Conservation (phyloP, 495 filamentous ascomycete genomes). For the Annulohypoxylon moriforme region DNA sequence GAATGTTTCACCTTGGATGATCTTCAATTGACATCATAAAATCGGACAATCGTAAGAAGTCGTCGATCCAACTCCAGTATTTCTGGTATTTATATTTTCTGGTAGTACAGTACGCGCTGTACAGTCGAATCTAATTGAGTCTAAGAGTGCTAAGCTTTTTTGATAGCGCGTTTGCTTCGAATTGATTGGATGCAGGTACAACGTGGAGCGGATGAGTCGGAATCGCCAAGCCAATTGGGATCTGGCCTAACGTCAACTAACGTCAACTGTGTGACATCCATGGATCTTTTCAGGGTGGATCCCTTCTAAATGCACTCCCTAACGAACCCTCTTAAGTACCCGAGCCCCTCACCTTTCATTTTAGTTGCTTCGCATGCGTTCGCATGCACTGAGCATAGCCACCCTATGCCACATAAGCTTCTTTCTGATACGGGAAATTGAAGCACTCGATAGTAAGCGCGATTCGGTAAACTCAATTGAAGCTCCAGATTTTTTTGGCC, state of each 20-base stretch:
- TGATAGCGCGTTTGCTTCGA: slow-evolving; percentile 14
- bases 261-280: slow-evolving; percentile 33
- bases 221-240: slow-evolving; percentile 39
- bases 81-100: slow-evolving; percentile 16
- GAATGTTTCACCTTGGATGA: slow-evolving; percentile 10
- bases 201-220: slow-evolving; percentile 33
- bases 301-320: slow-evolving; percentile 11
- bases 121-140: background rate
- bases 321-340: background rate
- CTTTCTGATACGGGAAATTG: slow-evolving; percentile 40
- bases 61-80: slow-evolving; percentile 30
- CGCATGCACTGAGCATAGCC: slow-evolving; percentile 31
- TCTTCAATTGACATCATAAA: slow-evolving; percentile 6
- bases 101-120: slow-evolving; percentile 1
- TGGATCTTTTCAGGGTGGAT: background rate
- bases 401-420: slow-evolving; percentile 36
- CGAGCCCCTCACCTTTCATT: slow-evolving; percentile 14
- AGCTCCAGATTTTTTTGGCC: slow-evolving; percentile 10
- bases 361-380: slow-evolving; percentile 19
- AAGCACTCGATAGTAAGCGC: slow-evolving; percentile 30
- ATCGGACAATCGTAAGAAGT: background rate
- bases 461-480: slow-evolving; percentile 7
- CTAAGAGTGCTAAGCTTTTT: background rate
- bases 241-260: slow-evolving; percentile 32
- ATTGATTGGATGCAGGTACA: slow-evolving; percentile 23